Evolutionary conservation across 1,139 yeast genomes (phyloP), one percentile per base, ranked within the genome.

Genomic region (Pichia sp.): DNA sequence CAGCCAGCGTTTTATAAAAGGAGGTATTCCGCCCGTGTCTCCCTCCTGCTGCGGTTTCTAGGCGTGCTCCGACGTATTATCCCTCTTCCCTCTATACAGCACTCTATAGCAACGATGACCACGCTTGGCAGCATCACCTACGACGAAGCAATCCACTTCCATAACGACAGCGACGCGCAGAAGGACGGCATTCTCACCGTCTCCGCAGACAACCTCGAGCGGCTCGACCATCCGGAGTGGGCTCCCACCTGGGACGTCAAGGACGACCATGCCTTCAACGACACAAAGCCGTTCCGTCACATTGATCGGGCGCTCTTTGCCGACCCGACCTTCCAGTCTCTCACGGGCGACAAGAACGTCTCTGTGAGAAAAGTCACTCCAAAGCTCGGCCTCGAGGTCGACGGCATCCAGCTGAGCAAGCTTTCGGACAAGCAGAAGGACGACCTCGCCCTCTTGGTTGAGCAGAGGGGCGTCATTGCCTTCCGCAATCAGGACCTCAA

Each of bases 391-490:
- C 74, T 85, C 34, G 87, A 81, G 66, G 72, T 85, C 45, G 55
- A 55, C 6, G 87, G 87, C 27, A 71, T 84, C 49, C 87, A 83
- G 65, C 71, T 85, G 53, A 78, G 85, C 2, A 67, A 76, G 57
- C 71, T 84, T 55, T 68, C 72, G 51, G 76, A 75, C 52, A 74
- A 71, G 17, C 87, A 79, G 49, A 81, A 79, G 65, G 80, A 84
- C 64, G 90, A 85, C 64, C 74, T 85, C 64, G 88, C 90, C 0
- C 74, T 83, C 48, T 71, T 80, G 45, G 84, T 80, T 50, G 85
- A 85, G n/a, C 78, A 81, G 68, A 76, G 87, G 64, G 89, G 89
- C 48, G 84, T 84, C 48, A 83, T 81, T 40, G 80, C 84, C 17
- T 83, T 85, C 71, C 74, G 87, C 66, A 79, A 82, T 59, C 90